Percentiles rank a stretch among this genome's conserved stretches.
phyloP scores from a whole-genome alignment of 441 rosid species.

The Omphalea diandra region DNA sequence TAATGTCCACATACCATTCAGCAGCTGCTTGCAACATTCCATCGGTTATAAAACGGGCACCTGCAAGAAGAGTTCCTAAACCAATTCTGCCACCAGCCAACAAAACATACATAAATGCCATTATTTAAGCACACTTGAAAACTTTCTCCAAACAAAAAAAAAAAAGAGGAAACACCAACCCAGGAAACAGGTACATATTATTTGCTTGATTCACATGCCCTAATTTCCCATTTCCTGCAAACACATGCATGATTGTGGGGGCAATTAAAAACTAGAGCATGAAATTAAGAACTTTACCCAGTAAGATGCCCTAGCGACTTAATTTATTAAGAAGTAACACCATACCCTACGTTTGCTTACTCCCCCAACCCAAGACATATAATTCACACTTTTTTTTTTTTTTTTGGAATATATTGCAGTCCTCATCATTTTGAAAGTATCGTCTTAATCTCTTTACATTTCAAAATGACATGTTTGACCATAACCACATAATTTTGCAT shows the following conservation, averaged over 20 bases:
- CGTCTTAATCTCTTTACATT: neutral
- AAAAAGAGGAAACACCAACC: conserved; percentile 48
- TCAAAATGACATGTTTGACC: neutral
- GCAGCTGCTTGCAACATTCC: conserved; percentile 93
- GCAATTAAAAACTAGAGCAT: conserved; percentile 12
- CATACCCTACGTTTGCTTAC: no score
- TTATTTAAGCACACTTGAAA: conserved; percentile 16
- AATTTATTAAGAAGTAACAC: neutral
- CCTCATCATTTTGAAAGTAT: no score
- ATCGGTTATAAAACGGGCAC: conserved; percentile 78
- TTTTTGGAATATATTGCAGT: no score
- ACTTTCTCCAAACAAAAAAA: conserved; percentile 7
- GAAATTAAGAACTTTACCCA: neutral
- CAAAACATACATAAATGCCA: conserved; percentile 10
- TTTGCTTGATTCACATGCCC: conserved; percentile 98
- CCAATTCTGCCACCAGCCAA: conserved; percentile 65
- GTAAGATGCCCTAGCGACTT: neutral
- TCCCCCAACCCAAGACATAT: no score
- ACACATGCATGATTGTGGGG: conserved; percentile 15
- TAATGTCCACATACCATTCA: conserved; percentile 65
- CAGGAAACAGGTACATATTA: conserved; percentile 99
- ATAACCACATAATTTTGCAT: neutral
- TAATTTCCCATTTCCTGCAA: conserved; percentile 77
- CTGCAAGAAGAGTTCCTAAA: conserved; percentile 80
- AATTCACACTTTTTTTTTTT: no score